Base-by-base conservation (phyloP, 169 alveolate species). In the Blepharisma undulans region DNA sequence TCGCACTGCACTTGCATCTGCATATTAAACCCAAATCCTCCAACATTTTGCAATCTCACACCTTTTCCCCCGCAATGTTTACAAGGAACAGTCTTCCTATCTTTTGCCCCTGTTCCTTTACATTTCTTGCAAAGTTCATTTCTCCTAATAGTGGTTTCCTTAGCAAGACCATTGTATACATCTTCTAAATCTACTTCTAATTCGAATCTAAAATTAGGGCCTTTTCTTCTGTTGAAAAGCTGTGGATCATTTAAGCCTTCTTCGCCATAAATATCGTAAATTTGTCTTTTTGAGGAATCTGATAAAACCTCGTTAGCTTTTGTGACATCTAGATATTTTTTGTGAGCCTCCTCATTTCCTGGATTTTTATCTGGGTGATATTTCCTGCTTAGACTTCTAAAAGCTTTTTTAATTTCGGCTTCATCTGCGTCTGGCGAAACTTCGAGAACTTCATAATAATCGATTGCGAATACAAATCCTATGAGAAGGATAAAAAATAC, bases 341-440 rank as follows among this genome's bases (percentile, higher is more conserved):
- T 99, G 12, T 98, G 99, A 93, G 98, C 99, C 33, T 99, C 99
- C 30, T 96, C 89, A 90, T 93, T 89, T 92, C 90, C 90, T 10
- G 82, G 80, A 48, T 99, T 99, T 95, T 99, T 99, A 95, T 99
- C 99, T 29, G 99, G 99, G 94, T 99, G 99, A 93, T 98, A 99
- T 92, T 97, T 98, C 27, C 97, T 96, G 18, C 99, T 99, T 30
- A 98, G 96, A 93, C 98, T 98, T 81, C 99, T 94, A 96, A 97
- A 99, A 12, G 99, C 99, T 96, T 99, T 98, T 92, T 98, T 98
- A 61, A 99, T 98, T 60, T 98, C 99, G 85, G 80, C 6, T 29
- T 86, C 90, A n/a, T 86, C 82, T 19, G 90, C 90, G 32, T 86
- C 90, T 66, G 59, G 66, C 4, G 90, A 86, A 21, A 86, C 90